These are phyloP conservation scores for Podosphaera fusca DNA, from an alignment of 2,329 filamentous ascomycete genomes.

Conservation along the genomic window DNA sequence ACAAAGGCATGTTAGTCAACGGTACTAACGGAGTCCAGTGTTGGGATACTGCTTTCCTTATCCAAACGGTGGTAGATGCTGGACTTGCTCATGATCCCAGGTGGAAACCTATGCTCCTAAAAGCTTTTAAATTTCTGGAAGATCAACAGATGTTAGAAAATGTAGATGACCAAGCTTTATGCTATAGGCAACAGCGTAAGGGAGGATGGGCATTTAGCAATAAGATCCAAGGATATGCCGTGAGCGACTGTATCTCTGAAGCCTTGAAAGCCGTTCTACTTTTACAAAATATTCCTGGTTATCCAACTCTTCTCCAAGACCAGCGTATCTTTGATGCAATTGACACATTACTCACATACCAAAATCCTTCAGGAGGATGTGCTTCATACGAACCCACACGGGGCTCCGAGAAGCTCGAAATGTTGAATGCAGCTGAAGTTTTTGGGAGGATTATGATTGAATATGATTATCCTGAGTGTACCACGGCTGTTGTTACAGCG, in stretches of 20 bases:
- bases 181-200: constrained; percentile 77
- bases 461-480: constrained; percentile 96
- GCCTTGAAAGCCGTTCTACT: constrained; percentile 69
- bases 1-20: constrained; percentile 82
- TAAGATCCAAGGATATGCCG: constrained; percentile 76
- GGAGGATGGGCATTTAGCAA: constrained; percentile 95
- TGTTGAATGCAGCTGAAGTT: constrained; percentile 85
- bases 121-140: constrained; percentile 68
- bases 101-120: constrained; percentile 64
- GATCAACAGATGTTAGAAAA: constrained; percentile 79
- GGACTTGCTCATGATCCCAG: constrained; percentile 54
- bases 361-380: constrained; percentile 67
- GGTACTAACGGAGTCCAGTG: constrained; percentile 96
- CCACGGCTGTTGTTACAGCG: constrained; percentile 77
- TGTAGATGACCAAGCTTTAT: constrained; percentile 49
- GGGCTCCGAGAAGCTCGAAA: constrained; percentile 55
- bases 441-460: constrained; percentile 97
- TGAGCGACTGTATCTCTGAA: constrained; percentile 86
- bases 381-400: constrained; percentile 75
- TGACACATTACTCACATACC: constrained; percentile 76
- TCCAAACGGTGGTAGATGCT: constrained; percentile 60
- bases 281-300: constrained; percentile 57
- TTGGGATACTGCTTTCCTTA: constrained; percentile 85
- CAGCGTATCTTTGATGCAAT: constrained; percentile 67
- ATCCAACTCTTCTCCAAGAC: constrained; percentile 50